Evolutionary conservation across 2,329 filamentous ascomycete genomes (phyloP).

Genomic region (Monosporascus sp.): DNA sequence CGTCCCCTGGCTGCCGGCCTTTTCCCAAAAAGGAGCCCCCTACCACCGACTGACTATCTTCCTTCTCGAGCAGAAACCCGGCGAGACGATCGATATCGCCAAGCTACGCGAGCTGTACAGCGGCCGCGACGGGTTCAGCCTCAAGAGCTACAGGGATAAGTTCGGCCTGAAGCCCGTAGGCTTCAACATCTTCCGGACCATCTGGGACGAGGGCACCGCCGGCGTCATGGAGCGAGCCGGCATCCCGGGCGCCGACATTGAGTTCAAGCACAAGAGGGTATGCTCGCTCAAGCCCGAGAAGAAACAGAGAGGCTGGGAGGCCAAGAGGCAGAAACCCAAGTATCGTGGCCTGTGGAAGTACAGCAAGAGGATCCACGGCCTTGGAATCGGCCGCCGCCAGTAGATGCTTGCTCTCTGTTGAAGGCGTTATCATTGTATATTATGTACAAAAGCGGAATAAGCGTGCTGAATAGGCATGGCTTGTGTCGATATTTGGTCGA

Average conservation of each 20-base stretch:
- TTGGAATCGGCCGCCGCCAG: constrained; percentile 11
- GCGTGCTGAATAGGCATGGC: no score
- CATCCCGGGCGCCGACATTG: constrained; percentile 71
- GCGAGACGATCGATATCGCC: constrained; percentile 52
- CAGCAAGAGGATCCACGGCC: constrained; percentile 49
- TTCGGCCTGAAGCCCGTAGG: constrained; percentile 69
- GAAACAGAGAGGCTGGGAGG: constrained; percentile 62
- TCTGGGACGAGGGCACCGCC: constrained; percentile 87
- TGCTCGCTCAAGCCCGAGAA: constrained; percentile 60
- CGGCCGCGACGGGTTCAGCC: constrained; percentile 62
- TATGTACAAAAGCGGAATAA: no score
- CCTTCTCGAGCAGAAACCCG: constrained; percentile 72
- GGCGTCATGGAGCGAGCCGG: constrained; percentile 78
- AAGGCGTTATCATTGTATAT: no score
- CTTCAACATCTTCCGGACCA: constrained; percentile 78
- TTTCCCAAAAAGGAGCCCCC: constrained; percentile 81
- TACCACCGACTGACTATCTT: constrained; percentile 88
- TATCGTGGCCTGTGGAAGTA: constrained; percentile 62
- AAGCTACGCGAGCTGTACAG: constrained; percentile 50
- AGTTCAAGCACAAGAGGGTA: constrained; percentile 78
- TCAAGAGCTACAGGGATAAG: constrained; percentile 70
- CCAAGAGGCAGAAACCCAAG: constrained; percentile 60
- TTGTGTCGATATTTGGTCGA: no score
- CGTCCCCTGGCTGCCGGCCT: constrained; percentile 78
- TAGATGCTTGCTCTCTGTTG: constrained; percentile 1